Evolutionary conservation across 176 grass and related monocot species (phyloP).

Genomic region (Eragrostis curvula): DNA sequence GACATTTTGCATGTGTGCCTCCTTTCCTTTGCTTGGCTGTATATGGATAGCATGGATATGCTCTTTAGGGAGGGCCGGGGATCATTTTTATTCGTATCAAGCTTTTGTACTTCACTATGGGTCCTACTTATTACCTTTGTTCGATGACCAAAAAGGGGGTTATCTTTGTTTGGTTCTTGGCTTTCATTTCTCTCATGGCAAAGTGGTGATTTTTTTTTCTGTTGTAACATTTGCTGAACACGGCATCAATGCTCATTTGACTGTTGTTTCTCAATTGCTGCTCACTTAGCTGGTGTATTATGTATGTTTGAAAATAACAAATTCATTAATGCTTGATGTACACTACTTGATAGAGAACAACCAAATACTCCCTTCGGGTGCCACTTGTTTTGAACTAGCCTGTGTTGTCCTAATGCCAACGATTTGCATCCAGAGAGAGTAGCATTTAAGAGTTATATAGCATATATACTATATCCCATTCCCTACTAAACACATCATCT

Average conservation of each 20-base stretch:
- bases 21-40: slow-evolving; percentile 63
- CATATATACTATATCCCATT: background rate
- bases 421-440: too few species aligned
- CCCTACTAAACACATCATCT: slow-evolving; percentile 29
- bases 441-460: slow-evolving; percentile 10
- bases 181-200: slow-evolving; percentile 23
- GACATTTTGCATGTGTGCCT: slow-evolving; percentile 47
- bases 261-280: background rate
- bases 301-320: background rate
- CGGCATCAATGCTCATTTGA: slow-evolving; percentile 1
- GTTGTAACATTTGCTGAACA: background rate
- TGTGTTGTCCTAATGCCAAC: too few species aligned
- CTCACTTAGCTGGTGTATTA: background rate
- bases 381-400: too few species aligned
- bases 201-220: slow-evolving; percentile 7
- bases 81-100: slow-evolving; percentile 59
- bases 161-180: slow-evolving; percentile 27
- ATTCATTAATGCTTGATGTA: background rate
- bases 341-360: slow-evolving; percentile 29
- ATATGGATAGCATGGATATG: slow-evolving; percentile 64
- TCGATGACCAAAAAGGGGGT: slow-evolving; percentile 37
- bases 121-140: background rate
- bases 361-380: background rate
- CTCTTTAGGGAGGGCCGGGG: slow-evolving; percentile 34
- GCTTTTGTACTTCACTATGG: slow-evolving; percentile 54